These are phyloP conservation scores for Tuber umbilicatum DNA, from an alignment of 495 filamentous ascomycete species.

Conservation along the genomic window DNA sequence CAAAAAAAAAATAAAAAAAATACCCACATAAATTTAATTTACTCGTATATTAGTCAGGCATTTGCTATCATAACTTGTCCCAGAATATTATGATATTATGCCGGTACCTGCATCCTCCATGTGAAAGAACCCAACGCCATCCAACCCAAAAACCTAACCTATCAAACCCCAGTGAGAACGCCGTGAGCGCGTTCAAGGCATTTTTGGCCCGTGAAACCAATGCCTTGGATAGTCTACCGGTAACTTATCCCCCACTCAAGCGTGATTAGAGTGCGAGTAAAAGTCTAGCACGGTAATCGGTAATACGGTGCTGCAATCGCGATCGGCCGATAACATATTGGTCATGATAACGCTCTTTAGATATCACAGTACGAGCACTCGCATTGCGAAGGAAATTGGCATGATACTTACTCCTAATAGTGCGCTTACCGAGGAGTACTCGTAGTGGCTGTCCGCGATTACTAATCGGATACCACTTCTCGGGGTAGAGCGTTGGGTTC, in stretches of 20 bases:
- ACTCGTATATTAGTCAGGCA: background rate
- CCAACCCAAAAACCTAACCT: background rate
- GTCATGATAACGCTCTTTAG: background rate
- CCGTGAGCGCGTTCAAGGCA: background rate
- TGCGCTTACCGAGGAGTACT: background rate
- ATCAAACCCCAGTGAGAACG: background rate
- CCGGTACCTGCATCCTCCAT: constrained; percentile 2
- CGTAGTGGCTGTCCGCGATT: background rate
- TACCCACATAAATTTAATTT: background rate
- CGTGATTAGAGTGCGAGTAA: background rate
- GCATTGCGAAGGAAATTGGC: background rate
- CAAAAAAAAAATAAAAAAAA: background rate
- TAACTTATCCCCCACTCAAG: background rate
- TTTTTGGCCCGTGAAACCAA: background rate
- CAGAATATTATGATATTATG: background rate
- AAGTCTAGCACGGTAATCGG: background rate
- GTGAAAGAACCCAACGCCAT: background rate
- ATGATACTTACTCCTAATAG: too few species aligned
- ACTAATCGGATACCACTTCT: background rate
- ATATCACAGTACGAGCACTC: too few species aligned
- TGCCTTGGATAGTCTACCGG: background rate
- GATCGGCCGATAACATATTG: background rate
- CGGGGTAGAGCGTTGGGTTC: background rate
- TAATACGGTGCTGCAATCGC: background rate
- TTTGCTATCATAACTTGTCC: background rate